Conservation (phyloP, 306 rosid species). For the Lupinus albus region DNA sequence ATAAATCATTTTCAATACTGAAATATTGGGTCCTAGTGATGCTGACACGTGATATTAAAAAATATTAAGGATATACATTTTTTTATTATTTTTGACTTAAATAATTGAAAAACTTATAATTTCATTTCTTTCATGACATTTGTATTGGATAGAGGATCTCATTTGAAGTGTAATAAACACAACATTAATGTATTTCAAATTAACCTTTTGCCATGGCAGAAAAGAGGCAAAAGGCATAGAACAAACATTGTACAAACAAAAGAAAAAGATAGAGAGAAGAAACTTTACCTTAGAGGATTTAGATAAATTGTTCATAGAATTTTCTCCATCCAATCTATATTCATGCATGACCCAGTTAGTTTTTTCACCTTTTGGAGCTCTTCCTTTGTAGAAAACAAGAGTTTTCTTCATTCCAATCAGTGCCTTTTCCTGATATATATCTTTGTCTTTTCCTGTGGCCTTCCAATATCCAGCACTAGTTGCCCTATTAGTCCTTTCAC, state of each 20-base stretch:
- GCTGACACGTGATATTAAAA: too few species aligned
- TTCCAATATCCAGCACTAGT: constrained; percentile 90
- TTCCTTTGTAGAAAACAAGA: constrained; percentile 82
- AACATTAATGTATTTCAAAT: too few species aligned
- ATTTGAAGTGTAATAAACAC: too few species aligned
- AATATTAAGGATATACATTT: too few species aligned
- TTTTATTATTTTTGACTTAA: too few species aligned
- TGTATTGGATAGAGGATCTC: too few species aligned
- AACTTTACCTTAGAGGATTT: constrained; percentile 55
- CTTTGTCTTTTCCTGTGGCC: constrained; percentile 92
- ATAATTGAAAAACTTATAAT: too few species aligned
- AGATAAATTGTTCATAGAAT: constrained; percentile 44
- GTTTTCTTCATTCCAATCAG: constrained; percentile 94
- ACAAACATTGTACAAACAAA: neutral
- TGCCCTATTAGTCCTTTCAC: constrained; percentile 83
- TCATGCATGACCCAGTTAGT: constrained; percentile 96
- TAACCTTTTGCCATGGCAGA: neutral
- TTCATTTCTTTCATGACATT: too few species aligned
- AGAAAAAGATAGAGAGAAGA: neutral
- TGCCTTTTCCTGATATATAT: constrained; percentile 53
- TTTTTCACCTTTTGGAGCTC: constrained; percentile 78
- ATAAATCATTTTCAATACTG: too few species aligned
- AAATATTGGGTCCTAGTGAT: too few species aligned
- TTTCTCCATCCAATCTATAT: constrained; percentile 63
- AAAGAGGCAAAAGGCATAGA: neutral